Conservation (phyloP, 495 filamentous ascomycete genomes). For the Aspergillus homomorphus region DNA sequence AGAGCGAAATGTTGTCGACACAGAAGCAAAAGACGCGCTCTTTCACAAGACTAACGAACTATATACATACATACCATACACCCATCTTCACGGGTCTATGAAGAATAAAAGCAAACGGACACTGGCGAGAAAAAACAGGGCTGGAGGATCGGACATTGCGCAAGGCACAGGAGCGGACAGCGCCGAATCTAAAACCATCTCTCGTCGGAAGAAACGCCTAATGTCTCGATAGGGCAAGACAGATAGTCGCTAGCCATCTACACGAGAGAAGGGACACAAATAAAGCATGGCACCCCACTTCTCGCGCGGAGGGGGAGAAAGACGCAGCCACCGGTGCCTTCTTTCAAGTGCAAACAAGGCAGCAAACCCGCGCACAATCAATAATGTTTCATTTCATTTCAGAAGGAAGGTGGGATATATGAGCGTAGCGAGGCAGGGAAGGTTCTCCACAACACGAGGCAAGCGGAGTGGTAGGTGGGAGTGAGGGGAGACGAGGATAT, state of each 20-base stretch:
- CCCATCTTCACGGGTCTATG: not conserved
- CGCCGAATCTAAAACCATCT: too few species aligned
- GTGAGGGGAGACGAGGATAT: too few species aligned
- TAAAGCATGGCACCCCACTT: too few species aligned
- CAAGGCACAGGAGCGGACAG: not conserved
- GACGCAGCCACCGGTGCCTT: too few species aligned
- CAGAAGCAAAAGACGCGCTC: not conserved
- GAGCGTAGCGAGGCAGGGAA: not conserved
- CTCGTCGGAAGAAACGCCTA: not conserved
- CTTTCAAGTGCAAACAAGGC: too few species aligned
- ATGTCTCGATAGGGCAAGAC: not conserved
- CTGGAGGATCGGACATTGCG: not conserved
- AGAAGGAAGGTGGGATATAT: too few species aligned
- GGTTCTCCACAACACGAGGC: constrained; percentile 16
- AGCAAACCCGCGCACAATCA: too few species aligned
- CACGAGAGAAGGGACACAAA: too few species aligned
- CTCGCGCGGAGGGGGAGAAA: too few species aligned
- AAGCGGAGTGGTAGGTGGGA: constrained; percentile 16
- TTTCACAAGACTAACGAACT: not conserved
- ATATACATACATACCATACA: not conserved
- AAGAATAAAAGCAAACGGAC: not conserved
- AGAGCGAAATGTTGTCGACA: not conserved
- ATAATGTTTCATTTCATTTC: too few species aligned
- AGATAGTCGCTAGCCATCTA: too few species aligned
- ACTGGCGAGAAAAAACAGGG: not conserved